Conservation (phyloP, 2,329 filamentous ascomycete species). For the Arthrobotrys iridis region DNA sequence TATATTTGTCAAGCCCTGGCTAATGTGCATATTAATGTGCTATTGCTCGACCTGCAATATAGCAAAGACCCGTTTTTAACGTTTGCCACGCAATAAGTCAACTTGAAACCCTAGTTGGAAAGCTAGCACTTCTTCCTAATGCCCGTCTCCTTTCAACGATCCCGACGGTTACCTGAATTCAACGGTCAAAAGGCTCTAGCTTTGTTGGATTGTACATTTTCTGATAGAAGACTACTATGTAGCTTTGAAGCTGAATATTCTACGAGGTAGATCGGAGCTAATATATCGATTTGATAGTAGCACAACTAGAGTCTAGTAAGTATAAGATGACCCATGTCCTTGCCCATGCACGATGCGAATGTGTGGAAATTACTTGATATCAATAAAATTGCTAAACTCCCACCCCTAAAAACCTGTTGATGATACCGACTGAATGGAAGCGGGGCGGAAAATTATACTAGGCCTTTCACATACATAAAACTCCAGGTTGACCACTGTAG, state of each 20-base stretch:
- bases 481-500: slow-evolving; percentile 11
- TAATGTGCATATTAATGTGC: background rate
- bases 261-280: slow-evolving; percentile 5
- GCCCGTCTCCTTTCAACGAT: slow-evolving; percentile 28
- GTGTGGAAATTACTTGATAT: slow-evolving; percentile 43
- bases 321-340: slow-evolving; percentile 11
- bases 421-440: slow-evolving; percentile 52
- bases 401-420: slow-evolving; percentile 9
- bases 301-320: slow-evolving; percentile 11
- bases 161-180: slow-evolving; percentile 33
- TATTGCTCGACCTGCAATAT: slow-evolving; percentile 35
- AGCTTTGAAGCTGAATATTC: slow-evolving; percentile 17
- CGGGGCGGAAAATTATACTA: slow-evolving; percentile 52
- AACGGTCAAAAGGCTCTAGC: slow-evolving; percentile 17
- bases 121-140: background rate
- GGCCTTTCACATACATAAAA: slow-evolving; percentile 27
- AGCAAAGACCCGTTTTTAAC: slow-evolving; percentile 19
- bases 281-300: background rate
- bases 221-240: slow-evolving; percentile 14
- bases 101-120: slow-evolving; percentile 41
- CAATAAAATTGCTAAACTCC: slow-evolving; percentile 30
- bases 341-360: slow-evolving; percentile 27
- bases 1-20: slow-evolving; percentile 8
- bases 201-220: slow-evolving; percentile 8
- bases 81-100: slow-evolving; percentile 55